phyloP scores from a whole-genome alignment of 148 eudicot species.

The Talinum fruticosum region DNA sequence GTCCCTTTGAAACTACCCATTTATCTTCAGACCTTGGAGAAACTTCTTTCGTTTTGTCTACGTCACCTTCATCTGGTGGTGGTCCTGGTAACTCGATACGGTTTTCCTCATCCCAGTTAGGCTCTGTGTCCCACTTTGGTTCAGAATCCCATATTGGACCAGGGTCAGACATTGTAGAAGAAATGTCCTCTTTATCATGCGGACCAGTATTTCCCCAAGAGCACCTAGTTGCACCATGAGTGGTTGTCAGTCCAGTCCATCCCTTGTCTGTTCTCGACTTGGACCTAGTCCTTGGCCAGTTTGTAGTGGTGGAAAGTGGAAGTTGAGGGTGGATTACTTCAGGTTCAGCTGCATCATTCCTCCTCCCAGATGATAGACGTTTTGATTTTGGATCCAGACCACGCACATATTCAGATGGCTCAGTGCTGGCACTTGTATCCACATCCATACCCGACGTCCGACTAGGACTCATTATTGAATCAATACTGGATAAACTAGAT shows the following conservation, averaged over 20 bases:
- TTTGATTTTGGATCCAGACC: constrained; percentile 83
- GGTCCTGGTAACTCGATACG: constrained; percentile 89
- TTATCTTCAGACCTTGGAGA: constrained; percentile 47
- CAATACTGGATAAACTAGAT: constrained; percentile 91
- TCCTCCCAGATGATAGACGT: constrained; percentile 78
- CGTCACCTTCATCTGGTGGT: constrained; percentile 45
- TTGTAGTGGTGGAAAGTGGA: constrained; percentile 73
- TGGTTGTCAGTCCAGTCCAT: constrained; percentile 65
- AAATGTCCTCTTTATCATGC: constrained; percentile 91
- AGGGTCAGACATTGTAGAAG: constrained; percentile 97
- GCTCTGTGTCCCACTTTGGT: constrained; percentile 93
- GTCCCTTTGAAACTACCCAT: constrained; percentile 69
- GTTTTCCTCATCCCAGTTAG: constrained; percentile 73
- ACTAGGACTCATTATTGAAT: constrained; percentile 92
- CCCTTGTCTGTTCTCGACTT: constrained; percentile 78
- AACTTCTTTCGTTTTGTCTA: constrained; percentile 37
- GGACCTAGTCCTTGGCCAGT: constrained; percentile 94
- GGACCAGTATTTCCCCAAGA: constrained; percentile 74
- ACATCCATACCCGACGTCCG: constrained; percentile 67
- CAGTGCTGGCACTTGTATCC: constrained; percentile 74
- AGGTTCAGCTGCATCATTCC: constrained; percentile 63
- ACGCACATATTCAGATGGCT: constrained; percentile 96
- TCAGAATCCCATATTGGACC: constrained; percentile 98
- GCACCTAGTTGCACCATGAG: constrained; percentile 57
- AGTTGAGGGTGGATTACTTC: constrained; percentile 91